Base-by-base conservation (phyloP, 176 grass and related monocot species). In the Poa pratensis region DNA sequence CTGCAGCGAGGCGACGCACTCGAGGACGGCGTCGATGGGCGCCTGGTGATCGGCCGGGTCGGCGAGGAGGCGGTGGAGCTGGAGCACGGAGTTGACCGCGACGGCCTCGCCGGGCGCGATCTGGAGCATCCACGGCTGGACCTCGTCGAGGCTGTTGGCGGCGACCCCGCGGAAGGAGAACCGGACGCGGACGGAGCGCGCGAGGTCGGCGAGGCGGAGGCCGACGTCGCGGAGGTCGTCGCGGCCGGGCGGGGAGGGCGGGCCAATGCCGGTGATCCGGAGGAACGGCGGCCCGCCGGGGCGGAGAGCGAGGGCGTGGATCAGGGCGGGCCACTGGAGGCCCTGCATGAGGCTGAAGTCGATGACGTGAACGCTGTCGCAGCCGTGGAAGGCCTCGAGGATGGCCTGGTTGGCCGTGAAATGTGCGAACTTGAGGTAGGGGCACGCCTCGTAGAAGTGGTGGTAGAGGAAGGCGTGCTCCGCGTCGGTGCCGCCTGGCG, bases 401-500 rank as follows among this genome's bases (percentile, higher is more conserved):
- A 98, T 98, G 11, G 96, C 93, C 83, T 98, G 96, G 82, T 98
- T 98, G 11, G 96, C 96, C 15, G 91, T 98, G 85, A 98, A 98
- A 55, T 98, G 96, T 17, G 96, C 96, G 78, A 98, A 98, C 86
- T 98, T 98, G 80, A 98, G 89, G 87, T 98, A 98, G 0, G 96
- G 96, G 73, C 96, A 91, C 4, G 93, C 83, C 91, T 98, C 96
- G 93, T 98, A 98, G 89, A 92, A 98, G 80, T 89, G 91, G 81
- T 94, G 93, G 85, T 92, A 94, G 18, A 98, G 80, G 27, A 98
- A 76, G 16, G 90, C 91, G 40, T 68, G 67, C 28, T 90, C 87
- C 5, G 84, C 59, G 10, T 50, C 34, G 75, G 5, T 20, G 72
- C 19, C 3, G 72, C 17, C 6, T 1, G 62, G 28, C 6, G 39